Conservation (phyloP, 2,329 filamentous ascomycete genomes). For the Emergomyces africanus region DNA sequence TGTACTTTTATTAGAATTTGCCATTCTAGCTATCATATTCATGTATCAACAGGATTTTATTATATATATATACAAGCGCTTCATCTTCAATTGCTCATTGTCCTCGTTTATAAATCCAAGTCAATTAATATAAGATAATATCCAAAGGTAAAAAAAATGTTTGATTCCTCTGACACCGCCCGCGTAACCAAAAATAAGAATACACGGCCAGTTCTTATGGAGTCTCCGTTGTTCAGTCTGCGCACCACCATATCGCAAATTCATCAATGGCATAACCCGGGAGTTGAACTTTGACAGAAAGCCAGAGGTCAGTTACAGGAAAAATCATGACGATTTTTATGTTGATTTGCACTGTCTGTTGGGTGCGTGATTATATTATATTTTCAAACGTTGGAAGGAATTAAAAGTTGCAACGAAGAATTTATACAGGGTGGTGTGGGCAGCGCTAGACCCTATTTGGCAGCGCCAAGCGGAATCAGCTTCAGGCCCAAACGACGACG, state of each 20-base stretch:
- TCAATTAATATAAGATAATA: neutral
- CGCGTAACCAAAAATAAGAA: constrained; percentile 47
- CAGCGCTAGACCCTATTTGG: constrained; percentile 9
- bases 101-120: neutral
- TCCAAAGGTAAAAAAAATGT: constrained; percentile 42
- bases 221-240: constrained; percentile 42
- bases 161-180: constrained; percentile 74
- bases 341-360: constrained; percentile 80
- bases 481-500: too few species aligned
- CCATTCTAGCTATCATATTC: constrained; percentile 3
- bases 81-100: neutral
- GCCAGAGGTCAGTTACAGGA: constrained; percentile 40
- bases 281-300: constrained; percentile 55
- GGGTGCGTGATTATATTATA: constrained; percentile 49
- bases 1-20: constrained; percentile 4
- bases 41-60: constrained; percentile 8
- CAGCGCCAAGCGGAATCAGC: too few species aligned
- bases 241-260: constrained; percentile 50
- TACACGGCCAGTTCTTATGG: constrained; percentile 64
- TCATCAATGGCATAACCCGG: constrained; percentile 48
- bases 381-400: constrained; percentile 27
- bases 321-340: constrained; percentile 29
- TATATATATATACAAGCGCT: neutral
- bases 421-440: constrained; percentile 12
- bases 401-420: constrained; percentile 10